phyloP scores from a whole-genome alignment of 345 rosid species.

The Gossypium arboreum region DNA sequence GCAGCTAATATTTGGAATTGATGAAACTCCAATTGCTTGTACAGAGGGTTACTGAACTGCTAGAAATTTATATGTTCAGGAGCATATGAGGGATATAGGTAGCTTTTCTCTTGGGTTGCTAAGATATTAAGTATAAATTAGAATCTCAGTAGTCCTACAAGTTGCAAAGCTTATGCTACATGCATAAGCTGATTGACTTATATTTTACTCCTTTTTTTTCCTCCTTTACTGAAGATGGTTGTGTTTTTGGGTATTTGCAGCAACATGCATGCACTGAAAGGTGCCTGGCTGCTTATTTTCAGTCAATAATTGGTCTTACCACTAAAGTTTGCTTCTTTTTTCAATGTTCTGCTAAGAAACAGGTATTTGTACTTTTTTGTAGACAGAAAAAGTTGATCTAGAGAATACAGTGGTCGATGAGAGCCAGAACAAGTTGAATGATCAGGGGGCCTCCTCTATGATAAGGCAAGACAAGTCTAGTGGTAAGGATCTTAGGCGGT shows the following conservation, averaged over 20 bases:
- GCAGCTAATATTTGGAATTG: background rate
- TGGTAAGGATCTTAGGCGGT: no score
- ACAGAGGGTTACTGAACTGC: background rate
- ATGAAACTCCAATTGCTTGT: background rate
- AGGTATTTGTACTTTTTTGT: constrained; percentile 30
- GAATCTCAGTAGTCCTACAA: background rate
- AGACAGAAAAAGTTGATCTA: constrained; percentile 99
- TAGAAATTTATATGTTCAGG: background rate
- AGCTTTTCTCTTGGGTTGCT: background rate
- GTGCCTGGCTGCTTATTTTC: background rate
- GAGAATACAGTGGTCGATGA: constrained; percentile 98
- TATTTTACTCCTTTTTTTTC: background rate
- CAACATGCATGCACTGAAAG: background rate
- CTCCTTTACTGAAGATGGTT: background rate
- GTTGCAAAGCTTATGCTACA: constrained; percentile 2
- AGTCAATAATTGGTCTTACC: background rate
- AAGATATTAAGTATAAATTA: background rate
- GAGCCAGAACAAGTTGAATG: constrained; percentile 78
- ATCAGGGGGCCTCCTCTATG: constrained; percentile 43
- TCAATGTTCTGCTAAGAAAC: constrained; percentile 22
- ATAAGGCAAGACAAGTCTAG: constrained; percentile 71
- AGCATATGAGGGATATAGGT: background rate
- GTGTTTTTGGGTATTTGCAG: background rate
- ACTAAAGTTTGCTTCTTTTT: constrained; percentile 9
- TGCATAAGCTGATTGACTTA: background rate